phyloP scores from a whole-genome alignment of 352 stramenopile species.

The Phytophthora kernoviae region DNA sequence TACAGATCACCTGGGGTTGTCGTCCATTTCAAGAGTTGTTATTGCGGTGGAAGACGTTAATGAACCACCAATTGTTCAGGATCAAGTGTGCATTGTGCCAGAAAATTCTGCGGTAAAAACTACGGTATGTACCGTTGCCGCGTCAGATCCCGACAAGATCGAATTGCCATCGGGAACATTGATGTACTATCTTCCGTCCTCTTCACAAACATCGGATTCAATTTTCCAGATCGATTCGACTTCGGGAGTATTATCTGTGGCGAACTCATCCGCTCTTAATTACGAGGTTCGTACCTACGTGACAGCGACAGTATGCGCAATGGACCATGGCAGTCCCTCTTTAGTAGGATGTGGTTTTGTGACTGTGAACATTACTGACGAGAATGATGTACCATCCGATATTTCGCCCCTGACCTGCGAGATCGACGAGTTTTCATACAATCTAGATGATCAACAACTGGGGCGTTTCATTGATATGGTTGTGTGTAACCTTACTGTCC shows the following conservation, averaged over 20 bases:
- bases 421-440: slow-evolving; percentile 23
- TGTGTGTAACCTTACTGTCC: slow-evolving; percentile 24
- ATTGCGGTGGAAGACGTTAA: slow-evolving; percentile 23
- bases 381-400: slow-evolving; percentile 23
- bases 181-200: slow-evolving; percentile 11
- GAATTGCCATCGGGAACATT: slow-evolving; percentile 9
- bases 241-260: slow-evolving; percentile 17
- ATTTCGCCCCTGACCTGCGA: slow-evolving; percentile 19
- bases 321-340: slow-evolving; percentile 20
- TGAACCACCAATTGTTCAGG: slow-evolving; percentile 20
- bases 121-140: slow-evolving; percentile 17
- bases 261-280: slow-evolving; percentile 20
- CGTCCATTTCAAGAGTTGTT: slow-evolving; percentile 11
- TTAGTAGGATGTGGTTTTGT: slow-evolving; percentile 12
- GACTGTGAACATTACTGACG: slow-evolving; percentile 17
- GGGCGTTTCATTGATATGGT: slow-evolving; percentile 6
- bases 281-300: slow-evolving; percentile 15
- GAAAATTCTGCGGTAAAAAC: slow-evolving; percentile 18
- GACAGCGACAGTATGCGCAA: slow-evolving; percentile 11
- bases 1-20: slow-evolving; percentile 16
- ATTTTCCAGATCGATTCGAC: slow-evolving; percentile 21
- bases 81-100: slow-evolving; percentile 14
- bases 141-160: slow-evolving; percentile 21
- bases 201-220: neutral
- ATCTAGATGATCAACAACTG: slow-evolving; percentile 21